Percentiles rank a stretch among this genome's conserved stretches.
Conservation (phyloP, 106 monocot genomes). For the Gastrodia elata region DNA sequence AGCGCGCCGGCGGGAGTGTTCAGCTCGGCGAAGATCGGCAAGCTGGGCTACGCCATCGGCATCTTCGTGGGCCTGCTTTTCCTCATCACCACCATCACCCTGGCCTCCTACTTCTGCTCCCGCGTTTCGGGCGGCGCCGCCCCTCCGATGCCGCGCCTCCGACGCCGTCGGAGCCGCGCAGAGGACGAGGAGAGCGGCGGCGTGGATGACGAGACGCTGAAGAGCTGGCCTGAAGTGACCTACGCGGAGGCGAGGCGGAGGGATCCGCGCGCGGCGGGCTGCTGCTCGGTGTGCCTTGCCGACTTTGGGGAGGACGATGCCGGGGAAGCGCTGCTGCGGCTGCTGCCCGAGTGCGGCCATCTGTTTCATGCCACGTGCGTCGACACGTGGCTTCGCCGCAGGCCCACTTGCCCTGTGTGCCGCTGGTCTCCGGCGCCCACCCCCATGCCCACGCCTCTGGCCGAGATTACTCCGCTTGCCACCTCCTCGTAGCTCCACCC, state of each 20-base stretch:
- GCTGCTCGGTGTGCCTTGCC: slow-evolving; percentile 41
- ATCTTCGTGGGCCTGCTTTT: slow-evolving; percentile 21
- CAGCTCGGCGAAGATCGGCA: too few relatives aligned
- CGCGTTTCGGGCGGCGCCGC: not conserved
- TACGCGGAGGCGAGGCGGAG: slow-evolving; percentile 19
- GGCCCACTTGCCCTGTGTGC: slow-evolving; percentile 42
- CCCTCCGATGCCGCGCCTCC: not conserved
- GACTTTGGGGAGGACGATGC: slow-evolving; percentile 34
- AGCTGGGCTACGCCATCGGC: slow-evolving; percentile 36
- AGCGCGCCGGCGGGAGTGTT: too few relatives aligned
- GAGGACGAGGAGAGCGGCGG: slow-evolving; percentile 12
- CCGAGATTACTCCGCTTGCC: slow-evolving; percentile 1
- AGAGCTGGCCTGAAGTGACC: slow-evolving; percentile 26
- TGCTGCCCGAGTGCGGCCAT: slow-evolving; percentile 39
- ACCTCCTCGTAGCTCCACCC: too few relatives aligned
- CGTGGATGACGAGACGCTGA: slow-evolving; percentile 30
- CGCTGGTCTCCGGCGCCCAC: slow-evolving; percentile 24
- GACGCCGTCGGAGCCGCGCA: not conserved
- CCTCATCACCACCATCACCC: slow-evolving; percentile 37
- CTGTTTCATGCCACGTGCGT: slow-evolving; percentile 39
- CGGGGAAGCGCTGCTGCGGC: slow-evolving; percentile 15
- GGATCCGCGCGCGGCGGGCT: not conserved
- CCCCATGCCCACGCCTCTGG: not conserved
- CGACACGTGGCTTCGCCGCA: slow-evolving; percentile 36
- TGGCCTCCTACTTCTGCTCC: slow-evolving; percentile 44